Evolutionary conservation across 495 filamentous ascomycete species (phyloP), one percentile per base, ranked within the genome.

Genomic region (Acidomyces sp.): DNA sequence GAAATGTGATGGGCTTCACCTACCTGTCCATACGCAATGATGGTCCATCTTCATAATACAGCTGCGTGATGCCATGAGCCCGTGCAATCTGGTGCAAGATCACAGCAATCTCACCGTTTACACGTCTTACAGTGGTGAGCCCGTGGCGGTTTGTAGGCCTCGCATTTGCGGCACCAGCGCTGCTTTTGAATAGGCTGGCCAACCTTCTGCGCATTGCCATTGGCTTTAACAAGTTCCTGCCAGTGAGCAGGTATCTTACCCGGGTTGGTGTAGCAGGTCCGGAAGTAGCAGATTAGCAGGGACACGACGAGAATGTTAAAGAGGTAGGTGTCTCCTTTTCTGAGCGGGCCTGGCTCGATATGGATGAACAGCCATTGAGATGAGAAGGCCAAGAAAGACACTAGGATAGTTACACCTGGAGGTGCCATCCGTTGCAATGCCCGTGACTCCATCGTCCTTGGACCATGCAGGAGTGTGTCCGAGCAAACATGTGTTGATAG

Each of bases 31-130:
- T 0, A 90, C 87, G 55, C 90, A 97, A 63, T 97, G 90, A 61
- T 97, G 90, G 65, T 97, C 90, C 92, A 97, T 96, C 57, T 83
- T 86, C 1, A 86, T 82, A 43, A 96, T 78, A 60, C 90, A 97
- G 58, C 79, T 85, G 39, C 18, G 29, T 17, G 12, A 40, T 28
- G 28, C 15, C 19, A 37, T 37, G 33, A 44, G 41, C 11, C 6
- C 17, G n/a, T 3, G 23, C 24, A 6, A 11, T 30, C 26, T 6
- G 31, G 18, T 7, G 18, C 2, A 5, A 15, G 11, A 19, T 17
- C 7, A n/a, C 47, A n/a, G n/a, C n/a, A n/a, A n/a, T n/a, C n/a
- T 34, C 21, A 80, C 73, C 81, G 78, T 51, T 68, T 66, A 62
- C 90, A 97, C 34, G 71, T 75, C 49, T 80, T 81, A 66, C 90